These are phyloP conservation scores for Pseudophaeomoniella oleicola DNA, from an alignment of 2,329 filamentous ascomycete genomes.

Conservation along the genomic window DNA sequence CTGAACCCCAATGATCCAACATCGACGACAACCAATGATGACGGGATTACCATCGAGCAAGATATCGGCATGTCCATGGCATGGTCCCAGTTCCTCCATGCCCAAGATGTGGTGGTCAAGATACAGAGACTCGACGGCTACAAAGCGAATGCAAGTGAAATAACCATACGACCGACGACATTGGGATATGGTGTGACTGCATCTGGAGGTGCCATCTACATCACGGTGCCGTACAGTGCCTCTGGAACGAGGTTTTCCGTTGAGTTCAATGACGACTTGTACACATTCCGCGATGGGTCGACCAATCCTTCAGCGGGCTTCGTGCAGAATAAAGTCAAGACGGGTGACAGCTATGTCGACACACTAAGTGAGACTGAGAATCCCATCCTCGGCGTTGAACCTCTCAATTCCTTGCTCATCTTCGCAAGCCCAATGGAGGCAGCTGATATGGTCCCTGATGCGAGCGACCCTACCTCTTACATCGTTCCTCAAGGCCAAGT, in stretches of 20 bases:
- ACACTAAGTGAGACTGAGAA: constrained; percentile 3
- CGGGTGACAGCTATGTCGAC: constrained; percentile 4
- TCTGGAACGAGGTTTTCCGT: constrained; percentile 18
- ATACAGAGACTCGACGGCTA: constrained; percentile 9
- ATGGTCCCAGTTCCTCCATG: constrained; percentile 20
- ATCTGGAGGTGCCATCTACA: constrained; percentile 11
- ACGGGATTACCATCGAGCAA: constrained; percentile 18
- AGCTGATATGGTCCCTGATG: constrained; percentile 8
- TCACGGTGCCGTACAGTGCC: constrained; percentile 14
- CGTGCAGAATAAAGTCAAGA: constrained; percentile 6
- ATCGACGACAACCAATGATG: constrained; percentile 10
- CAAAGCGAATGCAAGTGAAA: constrained; percentile 9
- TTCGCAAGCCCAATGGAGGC: constrained; percentile 17
- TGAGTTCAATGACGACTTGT: constrained; percentile 18
- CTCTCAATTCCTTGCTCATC: constrained; percentile 16
- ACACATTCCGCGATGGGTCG: constrained; percentile 13
- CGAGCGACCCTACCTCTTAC: constrained; percentile 6
- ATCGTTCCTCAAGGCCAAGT: constrained; percentile 13
- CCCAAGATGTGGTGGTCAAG: constrained; percentile 12
- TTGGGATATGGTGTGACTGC: constrained; percentile 11
- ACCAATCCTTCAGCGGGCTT: constrained; percentile 6
- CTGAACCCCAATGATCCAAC: constrained; percentile 10
- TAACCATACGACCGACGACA: constrained; percentile 16
- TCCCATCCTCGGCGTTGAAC: constrained; percentile 14
- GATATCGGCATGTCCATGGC: constrained; percentile 19